Evolutionary conservation across 805 yeast genomes (phyloP), one percentile per base, ranked within the genome.

Genomic region (Monosporozyma solicola): DNA sequence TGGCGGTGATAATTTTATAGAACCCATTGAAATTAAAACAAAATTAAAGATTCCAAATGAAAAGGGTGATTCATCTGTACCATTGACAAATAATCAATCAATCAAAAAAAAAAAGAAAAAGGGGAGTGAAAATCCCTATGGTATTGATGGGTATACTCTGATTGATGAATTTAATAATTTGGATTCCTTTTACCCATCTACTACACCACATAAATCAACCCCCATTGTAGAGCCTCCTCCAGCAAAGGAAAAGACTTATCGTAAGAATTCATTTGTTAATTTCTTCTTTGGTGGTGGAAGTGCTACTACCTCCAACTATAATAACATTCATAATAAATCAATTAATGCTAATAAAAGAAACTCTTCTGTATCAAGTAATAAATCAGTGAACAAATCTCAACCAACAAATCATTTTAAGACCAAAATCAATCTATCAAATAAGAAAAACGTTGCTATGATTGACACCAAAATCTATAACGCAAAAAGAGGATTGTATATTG

Each of bases 401-500:
- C 41, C 16, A 20, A 16, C 43, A 39, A 39, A 39, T 20, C 16
- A 9, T 39, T 16, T 24, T 3, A 44, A 31, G 43, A 44, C 52
- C 5, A 25, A 27, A 27, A 44, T 50, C 16, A 32, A 31, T 25
- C 10, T 45, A n/a, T n/a, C 11, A 7, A 33, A 41, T 45, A 25
- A 24, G 29, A 25, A 29, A 32, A 37, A 50, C 16, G 32, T 50
- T 43, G 60, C 66, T 6, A 55, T 59, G 22, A 52, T 55, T 29
- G 58, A 56, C 29, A 63, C 66, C 4, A 57, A 56, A n/a, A 41
- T 60, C 22, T 64, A 62, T 41, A 58, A 56, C 47, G 56, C 66
- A 3, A 64, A 59, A 48, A 59, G 71, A 29, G 72, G 73, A 1
- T 73, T 84, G 51, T 78, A 80, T 57, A 83, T 91, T 1, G 90